A percentile compares a stretch with the other conserved stretches of the same genome.
Evolutionary conservation across 2,329 filamentous ascomycete genomes (phyloP).

Genomic region (Nectriaceae sp.): DNA sequence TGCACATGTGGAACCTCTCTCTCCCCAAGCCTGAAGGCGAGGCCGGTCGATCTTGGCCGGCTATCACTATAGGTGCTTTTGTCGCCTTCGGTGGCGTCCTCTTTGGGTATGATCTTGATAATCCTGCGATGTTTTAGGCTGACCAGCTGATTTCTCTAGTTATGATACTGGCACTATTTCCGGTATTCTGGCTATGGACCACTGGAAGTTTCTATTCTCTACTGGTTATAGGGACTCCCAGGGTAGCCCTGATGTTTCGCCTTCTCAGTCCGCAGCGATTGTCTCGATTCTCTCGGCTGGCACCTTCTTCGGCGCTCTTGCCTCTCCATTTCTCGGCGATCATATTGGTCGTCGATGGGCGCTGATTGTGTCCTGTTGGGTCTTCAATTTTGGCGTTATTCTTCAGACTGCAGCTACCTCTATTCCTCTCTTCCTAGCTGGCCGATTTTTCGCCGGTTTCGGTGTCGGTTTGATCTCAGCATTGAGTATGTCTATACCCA

Average conservation of each 20-base stretch:
- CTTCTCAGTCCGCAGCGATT: slow-evolving; percentile 62
- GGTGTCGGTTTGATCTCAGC: slow-evolving; percentile 71
- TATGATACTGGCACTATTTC: slow-evolving; percentile 63
- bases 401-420: slow-evolving; percentile 61
- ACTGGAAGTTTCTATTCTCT: slow-evolving; percentile 54
- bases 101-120: slow-evolving; percentile 47
- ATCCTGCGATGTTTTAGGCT: too few relatives aligned
- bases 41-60: too few relatives aligned
- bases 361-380: slow-evolving; percentile 57
- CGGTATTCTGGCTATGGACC: slow-evolving; percentile 58
- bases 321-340: slow-evolving; percentile 59
- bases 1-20: slow-evolving; percentile 1
- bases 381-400: slow-evolving; percentile 66
- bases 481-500: too few relatives aligned
- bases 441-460: slow-evolving; percentile 69
- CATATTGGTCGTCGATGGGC: slow-evolving; percentile 61
- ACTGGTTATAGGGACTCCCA: slow-evolving; percentile 50
- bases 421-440: slow-evolving; percentile 64
- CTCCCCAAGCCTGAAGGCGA: slow-evolving; percentile 45
- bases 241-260: slow-evolving; percentile 48
- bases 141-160: slow-evolving; percentile 23
- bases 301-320: slow-evolving; percentile 74
- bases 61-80: too few relatives aligned
- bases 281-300: slow-evolving; percentile 77
- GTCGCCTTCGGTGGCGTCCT: slow-evolving; percentile 63